phyloP scores from a whole-genome alignment of 257 asterid species.

The Nemophila menziesii region DNA sequence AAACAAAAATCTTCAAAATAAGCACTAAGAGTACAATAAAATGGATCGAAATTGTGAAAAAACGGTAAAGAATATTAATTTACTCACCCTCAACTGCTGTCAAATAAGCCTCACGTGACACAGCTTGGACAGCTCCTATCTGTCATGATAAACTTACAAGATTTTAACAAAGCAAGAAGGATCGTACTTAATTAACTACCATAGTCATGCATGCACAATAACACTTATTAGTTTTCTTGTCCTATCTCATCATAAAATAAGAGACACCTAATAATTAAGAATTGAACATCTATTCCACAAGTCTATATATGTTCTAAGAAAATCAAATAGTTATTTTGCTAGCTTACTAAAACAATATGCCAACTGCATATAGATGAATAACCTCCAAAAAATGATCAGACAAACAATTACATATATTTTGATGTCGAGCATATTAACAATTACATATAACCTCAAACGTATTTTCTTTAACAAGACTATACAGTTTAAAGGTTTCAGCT shows the following conservation, averaged over 20 bases:
- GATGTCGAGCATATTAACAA: no score
- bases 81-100: conserved; percentile 58
- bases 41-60: not conserved
- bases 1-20: not conserved
- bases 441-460: no score
- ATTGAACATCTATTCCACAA: not conserved
- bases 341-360: no score
- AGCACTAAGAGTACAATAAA: not conserved
- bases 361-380: no score
- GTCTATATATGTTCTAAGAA: no score
- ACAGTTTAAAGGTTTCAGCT: no score
- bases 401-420: no score
- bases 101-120: conserved; percentile 66
- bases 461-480: no score
- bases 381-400: no score
- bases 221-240: not conserved
- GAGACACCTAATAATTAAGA: not conserved
- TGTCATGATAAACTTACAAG: conserved; percentile 16
- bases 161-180: not conserved
- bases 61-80: no score
- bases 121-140: conserved; percentile 90
- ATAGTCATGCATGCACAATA: not conserved
- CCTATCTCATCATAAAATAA: no score
- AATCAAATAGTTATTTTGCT: no score
- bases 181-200: not conserved